Evolutionary conservation across 441 rosid species (phyloP).

Genomic region (Gossypium schwendimanii): DNA sequence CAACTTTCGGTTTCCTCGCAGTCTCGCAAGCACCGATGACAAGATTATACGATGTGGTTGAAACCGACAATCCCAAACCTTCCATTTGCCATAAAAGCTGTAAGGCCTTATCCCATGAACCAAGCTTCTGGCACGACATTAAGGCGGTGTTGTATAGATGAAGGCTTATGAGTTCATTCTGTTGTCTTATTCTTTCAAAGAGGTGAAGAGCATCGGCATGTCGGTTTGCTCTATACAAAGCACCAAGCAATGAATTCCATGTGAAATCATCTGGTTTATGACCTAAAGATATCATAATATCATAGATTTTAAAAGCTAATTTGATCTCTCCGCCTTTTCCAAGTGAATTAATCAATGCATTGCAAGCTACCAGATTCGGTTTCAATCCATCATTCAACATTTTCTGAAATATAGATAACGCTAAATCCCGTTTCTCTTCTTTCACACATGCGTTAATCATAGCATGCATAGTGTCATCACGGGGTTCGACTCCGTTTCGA

Average conservation of each 20-base stretch:
- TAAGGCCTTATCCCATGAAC: conserved; percentile 69
- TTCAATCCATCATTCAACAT: conserved; percentile 41
- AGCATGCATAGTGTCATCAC: conserved; percentile 52
- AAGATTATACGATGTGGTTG: conserved; percentile 56
- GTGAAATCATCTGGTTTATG: conserved; percentile 62
- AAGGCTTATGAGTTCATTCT: conserved; percentile 31
- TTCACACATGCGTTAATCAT: conserved; percentile 48
- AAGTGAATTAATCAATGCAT: conserved; percentile 61
- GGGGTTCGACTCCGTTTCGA: conserved; percentile 36
- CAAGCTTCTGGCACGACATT: conserved; percentile 72
- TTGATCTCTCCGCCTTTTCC: conserved; percentile 61
- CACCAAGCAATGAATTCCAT: conserved; percentile 65
- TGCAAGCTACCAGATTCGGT: conserved; percentile 64
- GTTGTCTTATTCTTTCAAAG: conserved; percentile 42
- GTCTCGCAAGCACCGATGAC: conserved; percentile 60
- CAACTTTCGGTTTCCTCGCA: conserved; percentile 62
- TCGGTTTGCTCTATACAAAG: conserved; percentile 44
- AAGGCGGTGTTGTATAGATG: conserved; percentile 54
- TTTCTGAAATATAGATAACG: conserved; percentile 41
- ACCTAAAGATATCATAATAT: conserved; percentile 31
- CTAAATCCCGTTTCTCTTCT: conserved; percentile 58
- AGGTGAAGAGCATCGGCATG: conserved; percentile 41
- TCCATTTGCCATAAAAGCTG: conserved; percentile 75
- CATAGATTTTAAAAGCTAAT: conserved; percentile 50
- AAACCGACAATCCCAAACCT: conserved; percentile 38